These are phyloP conservation scores for Breviolum minutum DNA, from an alignment of 73 alveolate genomes.

Conservation along the genomic window DNA sequence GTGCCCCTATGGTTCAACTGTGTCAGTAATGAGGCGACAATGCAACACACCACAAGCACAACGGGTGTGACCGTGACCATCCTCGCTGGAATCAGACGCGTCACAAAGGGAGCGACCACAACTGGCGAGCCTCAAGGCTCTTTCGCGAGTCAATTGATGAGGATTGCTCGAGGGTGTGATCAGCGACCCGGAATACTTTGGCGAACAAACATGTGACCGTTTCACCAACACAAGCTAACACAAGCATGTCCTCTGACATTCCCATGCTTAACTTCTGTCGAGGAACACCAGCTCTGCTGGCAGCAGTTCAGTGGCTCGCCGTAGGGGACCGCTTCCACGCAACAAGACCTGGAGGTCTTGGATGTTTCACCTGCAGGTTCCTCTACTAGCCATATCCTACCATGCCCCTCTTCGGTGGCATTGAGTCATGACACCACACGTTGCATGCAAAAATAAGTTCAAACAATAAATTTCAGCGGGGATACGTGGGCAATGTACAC, in stretches of 20 bases:
- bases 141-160: too few relatives aligned
- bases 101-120: slow-evolving; percentile 77
- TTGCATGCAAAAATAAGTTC: neutral
- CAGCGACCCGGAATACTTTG: too few relatives aligned
- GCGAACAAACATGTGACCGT: too few relatives aligned
- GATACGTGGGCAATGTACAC: too few relatives aligned
- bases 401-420: too few relatives aligned
- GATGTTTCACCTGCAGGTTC: neutral
- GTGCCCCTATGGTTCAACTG: neutral
- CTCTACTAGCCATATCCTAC: too few relatives aligned
- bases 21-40: neutral
- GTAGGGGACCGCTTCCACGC: slow-evolving; percentile 78
- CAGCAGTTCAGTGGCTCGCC: slow-evolving; percentile 75
- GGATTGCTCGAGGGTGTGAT: too few relatives aligned
- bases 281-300: slow-evolving; percentile 75
- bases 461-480: too few relatives aligned
- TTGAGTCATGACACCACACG: neutral
- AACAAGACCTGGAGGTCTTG: slow-evolving; percentile 34
- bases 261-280: neutral
- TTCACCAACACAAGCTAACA: neutral
- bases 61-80: neutral
- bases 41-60: neutral
- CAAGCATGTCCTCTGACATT: neutral
- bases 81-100: slow-evolving; percentile 79
- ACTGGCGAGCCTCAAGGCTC: neutral